These are phyloP conservation scores for Aspergillus persii DNA, from an alignment of 2,329 filamentous ascomycete genomes.

Conservation along the genomic window DNA sequence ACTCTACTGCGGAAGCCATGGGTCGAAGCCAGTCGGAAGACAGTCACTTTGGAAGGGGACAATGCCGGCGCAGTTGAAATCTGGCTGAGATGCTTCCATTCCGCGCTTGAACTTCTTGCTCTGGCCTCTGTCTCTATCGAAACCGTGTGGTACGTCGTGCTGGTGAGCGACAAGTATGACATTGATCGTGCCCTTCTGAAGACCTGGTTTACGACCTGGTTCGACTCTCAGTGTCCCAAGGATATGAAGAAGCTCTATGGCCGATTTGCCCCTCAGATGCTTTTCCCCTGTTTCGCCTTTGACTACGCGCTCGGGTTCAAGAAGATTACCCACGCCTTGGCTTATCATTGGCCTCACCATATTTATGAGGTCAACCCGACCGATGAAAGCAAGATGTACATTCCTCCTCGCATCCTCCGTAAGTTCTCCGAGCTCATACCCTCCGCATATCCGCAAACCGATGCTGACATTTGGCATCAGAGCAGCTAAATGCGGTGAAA, in stretches of 20 bases:
- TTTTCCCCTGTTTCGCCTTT: slow-evolving; percentile 5
- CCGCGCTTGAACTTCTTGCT: neutral
- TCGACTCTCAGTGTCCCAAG: neutral
- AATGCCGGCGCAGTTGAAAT: neutral
- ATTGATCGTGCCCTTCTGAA: neutral
- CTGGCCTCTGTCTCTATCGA: neutral
- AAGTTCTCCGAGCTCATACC: neutral
- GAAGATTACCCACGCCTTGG: neutral
- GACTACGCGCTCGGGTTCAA: neutral
- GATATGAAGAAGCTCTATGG: neutral
- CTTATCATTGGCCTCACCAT: neutral
- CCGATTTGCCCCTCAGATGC: neutral
- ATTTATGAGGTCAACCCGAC: slow-evolving; percentile 8
- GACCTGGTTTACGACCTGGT: slow-evolving; percentile 1
- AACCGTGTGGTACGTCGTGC: neutral
- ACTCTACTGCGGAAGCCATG: neutral
- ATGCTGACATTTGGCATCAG: too few species aligned
- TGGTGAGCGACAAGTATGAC: slow-evolving; percentile 1
- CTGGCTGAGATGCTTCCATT: neutral
- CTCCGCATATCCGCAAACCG: too few species aligned
- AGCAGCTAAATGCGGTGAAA: slow-evolving; percentile 7
- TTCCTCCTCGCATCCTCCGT: slow-evolving; percentile 2
- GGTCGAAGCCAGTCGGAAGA: neutral
- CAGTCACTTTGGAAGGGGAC: neutral
- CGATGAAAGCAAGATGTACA: neutral